phyloP scores from a whole-genome alignment of 2,329 filamentous ascomycete species.

The Paraconiothyrium brasiliense region DNA sequence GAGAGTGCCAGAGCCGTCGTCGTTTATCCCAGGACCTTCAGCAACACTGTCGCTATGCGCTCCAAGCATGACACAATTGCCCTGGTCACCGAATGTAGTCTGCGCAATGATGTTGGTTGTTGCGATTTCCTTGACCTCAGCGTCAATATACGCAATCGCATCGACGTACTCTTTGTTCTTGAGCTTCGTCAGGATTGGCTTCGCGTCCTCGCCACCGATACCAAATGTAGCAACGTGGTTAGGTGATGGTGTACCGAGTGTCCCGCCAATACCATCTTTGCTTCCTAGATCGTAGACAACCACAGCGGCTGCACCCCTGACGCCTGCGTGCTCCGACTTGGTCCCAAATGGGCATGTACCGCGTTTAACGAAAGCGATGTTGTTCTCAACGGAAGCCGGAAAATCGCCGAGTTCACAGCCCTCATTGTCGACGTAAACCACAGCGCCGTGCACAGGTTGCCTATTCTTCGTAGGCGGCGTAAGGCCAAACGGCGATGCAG shows the following conservation, averaged over 20 bases:
- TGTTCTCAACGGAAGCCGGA: slow-evolving; percentile 66
- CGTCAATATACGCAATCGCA: slow-evolving; percentile 58
- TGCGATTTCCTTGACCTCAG: slow-evolving; percentile 58
- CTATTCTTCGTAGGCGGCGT: slow-evolving; percentile 50
- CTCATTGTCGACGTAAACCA: slow-evolving; percentile 46
- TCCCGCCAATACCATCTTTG: slow-evolving; percentile 68
- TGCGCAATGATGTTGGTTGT: slow-evolving; percentile 57
- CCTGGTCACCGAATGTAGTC: slow-evolving; percentile 49
- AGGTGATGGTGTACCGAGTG: slow-evolving; percentile 69
- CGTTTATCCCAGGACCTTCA: slow-evolving; percentile 54
- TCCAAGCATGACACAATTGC: slow-evolving; percentile 53
- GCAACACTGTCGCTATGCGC: slow-evolving; percentile 53
- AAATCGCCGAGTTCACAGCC: slow-evolving; percentile 63
- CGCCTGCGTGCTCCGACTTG: slow-evolving; percentile 75
- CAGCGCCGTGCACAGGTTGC: slow-evolving; percentile 46
- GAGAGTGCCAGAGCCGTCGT: slow-evolving; percentile 52
- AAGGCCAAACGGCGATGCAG: slow-evolving; percentile 46
- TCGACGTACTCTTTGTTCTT: slow-evolving; percentile 58
- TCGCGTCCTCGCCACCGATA: slow-evolving; percentile 69
- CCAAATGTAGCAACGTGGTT: slow-evolving; percentile 75
- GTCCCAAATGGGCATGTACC: slow-evolving; percentile 76
- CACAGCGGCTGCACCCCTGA: slow-evolving; percentile 75
- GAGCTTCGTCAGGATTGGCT: slow-evolving; percentile 60
- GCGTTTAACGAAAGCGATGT: slow-evolving; percentile 76
- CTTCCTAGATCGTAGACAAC: slow-evolving; percentile 79